Evolutionary conservation across 495 filamentous ascomycete genomes (phyloP).

Genomic region (Penicillium waksmanii): DNA sequence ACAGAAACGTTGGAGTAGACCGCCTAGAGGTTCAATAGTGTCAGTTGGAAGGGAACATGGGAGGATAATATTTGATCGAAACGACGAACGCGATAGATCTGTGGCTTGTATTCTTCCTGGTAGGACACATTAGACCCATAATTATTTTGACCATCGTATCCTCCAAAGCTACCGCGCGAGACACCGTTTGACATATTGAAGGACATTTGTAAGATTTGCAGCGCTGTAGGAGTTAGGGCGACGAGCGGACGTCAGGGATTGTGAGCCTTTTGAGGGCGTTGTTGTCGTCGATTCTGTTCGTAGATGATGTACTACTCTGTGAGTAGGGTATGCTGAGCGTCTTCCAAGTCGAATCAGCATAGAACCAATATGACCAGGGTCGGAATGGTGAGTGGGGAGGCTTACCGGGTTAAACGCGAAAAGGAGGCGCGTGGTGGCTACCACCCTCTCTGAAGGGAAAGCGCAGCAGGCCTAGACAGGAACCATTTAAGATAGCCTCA

Average conservation of each 20-base stretch:
- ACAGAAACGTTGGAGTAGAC: conserved; percentile 93
- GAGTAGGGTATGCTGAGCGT: conserved; percentile 46
- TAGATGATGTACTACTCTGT: conserved; percentile 45
- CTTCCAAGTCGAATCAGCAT: conserved; percentile 12
- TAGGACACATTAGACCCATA: conserved; percentile 50
- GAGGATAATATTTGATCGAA: conserved; percentile 12
- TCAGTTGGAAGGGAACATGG: conserved; percentile 25
- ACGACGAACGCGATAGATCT: conserved; percentile 73
- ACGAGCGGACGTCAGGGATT: conserved; percentile 51
- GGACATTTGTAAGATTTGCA: conserved; percentile 49
- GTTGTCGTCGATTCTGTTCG: conserved; percentile 44
- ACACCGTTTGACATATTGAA: conserved; percentile 48
- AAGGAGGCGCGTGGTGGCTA: conserved; percentile 44
- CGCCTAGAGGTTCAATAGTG: conserved; percentile 59
- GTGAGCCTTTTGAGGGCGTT: conserved; percentile 51
- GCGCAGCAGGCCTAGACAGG: conserved; percentile 23
- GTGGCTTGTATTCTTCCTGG: conserved; percentile 62
- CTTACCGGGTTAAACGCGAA: conserved; percentile 38
- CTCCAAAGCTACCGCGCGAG: conserved; percentile 41
- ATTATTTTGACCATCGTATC: conserved; percentile 55
- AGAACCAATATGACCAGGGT: conserved; percentile 22
- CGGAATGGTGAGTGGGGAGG: conserved; percentile 28
- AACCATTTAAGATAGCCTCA: conserved; percentile 21
- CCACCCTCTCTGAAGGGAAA: conserved; percentile 32
- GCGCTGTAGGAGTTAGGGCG: conserved; percentile 55